phyloP scores from a whole-genome alignment of 2,329 filamentous ascomycete species.

The Sporothrix curviconia region DNA sequence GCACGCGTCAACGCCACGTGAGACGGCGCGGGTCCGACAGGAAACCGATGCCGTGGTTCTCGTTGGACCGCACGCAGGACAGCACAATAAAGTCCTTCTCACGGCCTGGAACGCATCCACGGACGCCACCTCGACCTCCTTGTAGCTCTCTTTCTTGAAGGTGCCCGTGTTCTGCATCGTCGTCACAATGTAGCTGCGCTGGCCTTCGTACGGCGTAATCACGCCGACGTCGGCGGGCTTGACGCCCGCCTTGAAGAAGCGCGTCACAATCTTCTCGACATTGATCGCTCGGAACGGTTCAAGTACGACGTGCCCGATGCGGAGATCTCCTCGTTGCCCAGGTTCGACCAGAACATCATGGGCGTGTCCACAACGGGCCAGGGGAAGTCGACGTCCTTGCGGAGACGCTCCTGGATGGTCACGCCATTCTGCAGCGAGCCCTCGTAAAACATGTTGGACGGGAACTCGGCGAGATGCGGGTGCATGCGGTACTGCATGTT shows the following conservation, averaged over 20 bases:
- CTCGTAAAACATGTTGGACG: slow-evolving; percentile 99
- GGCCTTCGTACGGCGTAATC: slow-evolving; percentile 96
- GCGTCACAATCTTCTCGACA: slow-evolving; percentile 95
- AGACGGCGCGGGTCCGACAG: slow-evolving; percentile 94
- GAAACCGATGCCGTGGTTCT: slow-evolving; percentile 98
- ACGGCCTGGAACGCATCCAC: slow-evolving; percentile 96
- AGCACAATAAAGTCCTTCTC: slow-evolving; percentile 99
- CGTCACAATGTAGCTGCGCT: slow-evolving; percentile 95
- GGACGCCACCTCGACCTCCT: slow-evolving; percentile 95
- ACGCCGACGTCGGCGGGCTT: slow-evolving; percentile 90
- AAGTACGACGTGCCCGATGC: slow-evolving; percentile 96
- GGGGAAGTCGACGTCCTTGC: slow-evolving; percentile 92
- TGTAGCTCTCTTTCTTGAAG: slow-evolving; percentile 97
- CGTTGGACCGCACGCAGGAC: slow-evolving; percentile 95
- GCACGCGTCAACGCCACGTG: slow-evolving; percentile 92
- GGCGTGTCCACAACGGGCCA: slow-evolving; percentile 92
- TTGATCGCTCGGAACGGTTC: slow-evolving; percentile 96
- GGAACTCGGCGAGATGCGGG: slow-evolving; percentile 91
- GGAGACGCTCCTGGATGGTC: slow-evolving; percentile 78
- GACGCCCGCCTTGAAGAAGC: slow-evolving; percentile 99
- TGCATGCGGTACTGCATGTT: slow-evolving; percentile 99
- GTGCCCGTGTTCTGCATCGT: slow-evolving; percentile 98
- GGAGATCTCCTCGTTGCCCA: slow-evolving; percentile 96
- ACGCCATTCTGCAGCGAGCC: slow-evolving; percentile 95
- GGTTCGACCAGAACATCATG: slow-evolving; percentile 99